Evolutionary conservation across 805 yeast species (phyloP), one percentile per base, ranked within the genome.

Genomic region (Ogataea parapolymorpha): DNA sequence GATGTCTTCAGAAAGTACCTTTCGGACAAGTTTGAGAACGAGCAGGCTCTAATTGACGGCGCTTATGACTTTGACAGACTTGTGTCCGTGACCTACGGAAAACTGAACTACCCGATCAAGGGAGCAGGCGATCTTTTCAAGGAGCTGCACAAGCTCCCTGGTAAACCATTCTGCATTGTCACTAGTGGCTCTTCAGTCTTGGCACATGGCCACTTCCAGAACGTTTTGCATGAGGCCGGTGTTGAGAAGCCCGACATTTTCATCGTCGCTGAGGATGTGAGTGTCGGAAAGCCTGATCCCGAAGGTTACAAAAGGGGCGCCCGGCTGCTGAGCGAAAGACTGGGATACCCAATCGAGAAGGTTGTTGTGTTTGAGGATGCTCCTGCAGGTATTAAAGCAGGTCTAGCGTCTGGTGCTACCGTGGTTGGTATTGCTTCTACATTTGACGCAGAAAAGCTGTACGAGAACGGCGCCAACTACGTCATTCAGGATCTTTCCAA

Each of bases 381-480:
- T 33, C 91, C 89, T 44, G 90, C 93, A 36, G 95, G 95, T 59
- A 79, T 85, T 49, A 66, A 76, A 54, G 91, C 95, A 28, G 95
- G 95, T 58, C 78, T 79, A 59, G 85, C 75, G 41, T 90, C 93
- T 18, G 95, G 90, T 45, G 88, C 93, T 61, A 72, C 75, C 59
- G 82, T 85, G 46, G 79, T 86, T 53, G 95, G 95, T 59, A 82
- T 86, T 63, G 84, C 90, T 51, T 82, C 91, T 46, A 80, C 93
- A 40, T 85, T 83, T 64, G 79, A 74, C 49, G 75, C 85, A 28
- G 81, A 79, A 46, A 74, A 74, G 59, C 82, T 86, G 44, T 74
- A 80, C 65, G 75, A 71, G 41, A 77, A 85, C 41, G 95, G 95
- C 54, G 95, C 95, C 49, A 83, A 80, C 57, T 83, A 81, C 61